Evolutionary conservation across 208 protist species (phyloP).

Genomic region (Trypanosoma theileri): DNA sequence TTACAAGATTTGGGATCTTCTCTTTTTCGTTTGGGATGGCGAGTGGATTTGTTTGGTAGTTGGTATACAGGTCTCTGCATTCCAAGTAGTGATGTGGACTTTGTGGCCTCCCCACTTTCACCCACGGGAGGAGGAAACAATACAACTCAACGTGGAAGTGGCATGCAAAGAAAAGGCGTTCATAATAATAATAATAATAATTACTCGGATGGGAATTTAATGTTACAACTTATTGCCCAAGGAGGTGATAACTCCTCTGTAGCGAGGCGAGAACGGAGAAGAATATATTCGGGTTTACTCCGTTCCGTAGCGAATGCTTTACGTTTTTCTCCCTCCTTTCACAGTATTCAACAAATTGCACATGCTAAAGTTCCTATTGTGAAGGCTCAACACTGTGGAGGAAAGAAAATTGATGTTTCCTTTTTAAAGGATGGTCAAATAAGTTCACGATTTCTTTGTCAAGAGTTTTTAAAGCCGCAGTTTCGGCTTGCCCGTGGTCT

Average conservation of each 20-base stretch:
- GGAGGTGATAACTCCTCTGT: not conserved
- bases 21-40: constrained; percentile 35
- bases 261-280: constrained; percentile 23
- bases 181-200: not conserved
- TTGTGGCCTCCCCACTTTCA: constrained; percentile 41
- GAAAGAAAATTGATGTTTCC: constrained; percentile 69
- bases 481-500: constrained; percentile 72
- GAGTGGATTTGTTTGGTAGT: constrained; percentile 78
- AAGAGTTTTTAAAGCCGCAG: constrained; percentile 53
- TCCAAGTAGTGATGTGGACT: constrained; percentile 85
- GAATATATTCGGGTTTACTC: constrained; percentile 29
- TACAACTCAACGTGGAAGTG: not conserved
- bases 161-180: no score
- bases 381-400: constrained; percentile 55
- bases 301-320: constrained; percentile 50
- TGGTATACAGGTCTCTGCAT: constrained; percentile 67
- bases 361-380: constrained; percentile 83
- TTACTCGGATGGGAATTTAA: not conserved
- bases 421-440: constrained; percentile 63
- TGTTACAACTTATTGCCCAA: not conserved
- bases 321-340: constrained; percentile 39
- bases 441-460: constrained; percentile 69
- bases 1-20: constrained; percentile 40
- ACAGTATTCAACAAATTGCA: constrained; percentile 39
- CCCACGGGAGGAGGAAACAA: not conserved